Evolutionary conservation across 1,284 basidiomycete genomes (phyloP).

Genomic region (Ganoderma resinaceum): DNA sequence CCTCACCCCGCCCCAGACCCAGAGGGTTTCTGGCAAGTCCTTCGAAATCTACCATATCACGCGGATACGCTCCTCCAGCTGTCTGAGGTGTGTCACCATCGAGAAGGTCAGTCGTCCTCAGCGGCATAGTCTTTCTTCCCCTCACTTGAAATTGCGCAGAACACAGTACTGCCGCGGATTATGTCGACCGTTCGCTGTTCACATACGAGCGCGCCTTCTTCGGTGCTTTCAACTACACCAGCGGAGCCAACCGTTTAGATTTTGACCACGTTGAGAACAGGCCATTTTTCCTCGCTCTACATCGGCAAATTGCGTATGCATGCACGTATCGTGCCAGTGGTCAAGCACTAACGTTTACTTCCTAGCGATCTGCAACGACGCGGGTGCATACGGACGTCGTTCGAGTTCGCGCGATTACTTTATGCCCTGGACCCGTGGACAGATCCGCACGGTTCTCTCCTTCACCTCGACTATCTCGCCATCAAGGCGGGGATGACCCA

Average conservation of each 20-base stretch:
- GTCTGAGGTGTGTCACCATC: slow-evolving; percentile 82
- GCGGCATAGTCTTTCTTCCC: background rate
- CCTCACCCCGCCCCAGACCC: slow-evolving; percentile 56
- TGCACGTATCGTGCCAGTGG: slow-evolving; percentile 6
- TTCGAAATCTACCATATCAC: slow-evolving; percentile 79
- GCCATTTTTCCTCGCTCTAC: slow-evolving; percentile 84
- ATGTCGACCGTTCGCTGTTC: slow-evolving; percentile 86
- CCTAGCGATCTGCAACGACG: slow-evolving; percentile 81
- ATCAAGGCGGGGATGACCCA: slow-evolving; percentile 80
- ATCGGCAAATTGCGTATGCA: slow-evolving; percentile 74
- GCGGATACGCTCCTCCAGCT: slow-evolving; percentile 91
- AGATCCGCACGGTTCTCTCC: slow-evolving; percentile 85
- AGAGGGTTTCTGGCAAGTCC: slow-evolving; percentile 65
- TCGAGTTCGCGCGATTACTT: slow-evolving; percentile 87
- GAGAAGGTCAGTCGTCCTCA: slow-evolving; percentile 68
- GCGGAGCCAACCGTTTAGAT: slow-evolving; percentile 82
- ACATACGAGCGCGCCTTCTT: slow-evolving; percentile 89
- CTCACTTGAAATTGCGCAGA: slow-evolving; percentile 51
- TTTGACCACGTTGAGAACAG: slow-evolving; percentile 87
- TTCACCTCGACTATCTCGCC: slow-evolving; percentile 88
- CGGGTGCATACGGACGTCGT: slow-evolving; percentile 87
- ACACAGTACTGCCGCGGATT: slow-evolving; percentile 84
- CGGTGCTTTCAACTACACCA: slow-evolving; percentile 83
- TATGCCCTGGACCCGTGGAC: slow-evolving; percentile 82
- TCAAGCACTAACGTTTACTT: slow-evolving; percentile 20